A percentile compares a stretch with the other conserved stretches of the same genome.
phyloP scores from a whole-genome alignment of 192 early-diverging fungal genomes.

The Umbelopsis isabellina region DNA sequence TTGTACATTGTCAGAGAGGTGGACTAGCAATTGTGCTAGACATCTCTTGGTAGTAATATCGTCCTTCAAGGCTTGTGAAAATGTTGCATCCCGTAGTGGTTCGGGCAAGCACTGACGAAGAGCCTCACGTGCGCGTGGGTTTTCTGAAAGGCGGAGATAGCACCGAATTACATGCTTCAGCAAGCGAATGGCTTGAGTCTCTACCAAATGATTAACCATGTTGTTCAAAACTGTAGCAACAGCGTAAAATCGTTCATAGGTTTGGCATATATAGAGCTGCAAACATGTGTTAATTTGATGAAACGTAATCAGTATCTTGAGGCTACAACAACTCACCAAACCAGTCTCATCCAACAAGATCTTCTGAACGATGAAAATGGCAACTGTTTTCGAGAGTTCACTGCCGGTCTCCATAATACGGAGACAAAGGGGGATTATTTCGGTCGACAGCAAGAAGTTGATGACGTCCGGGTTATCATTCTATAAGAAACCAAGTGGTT shows the following conservation, averaged over 20 bases:
- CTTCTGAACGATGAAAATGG: constrained; percentile 99
- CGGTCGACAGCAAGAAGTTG: constrained; percentile 91
- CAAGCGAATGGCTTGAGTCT: constrained; percentile 80
- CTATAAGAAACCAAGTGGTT: constrained; percentile 23
- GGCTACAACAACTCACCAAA: constrained; percentile 47
- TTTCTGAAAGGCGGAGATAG: constrained; percentile 90
- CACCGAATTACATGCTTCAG: constrained; percentile 95
- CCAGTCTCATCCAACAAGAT: constrained; percentile 95
- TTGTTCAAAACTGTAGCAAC: constrained; percentile 93
- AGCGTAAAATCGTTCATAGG: constrained; percentile 91
- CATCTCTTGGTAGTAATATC: constrained; percentile 89
- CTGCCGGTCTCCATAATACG: constrained; percentile 98
- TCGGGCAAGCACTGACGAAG: constrained; percentile 90
- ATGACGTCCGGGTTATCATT: constrained; percentile 97
- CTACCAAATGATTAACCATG: constrained; percentile 91
- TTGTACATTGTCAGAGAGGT: constrained; percentile 51
- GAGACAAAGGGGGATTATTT: constrained; percentile 97
- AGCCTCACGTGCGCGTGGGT: constrained; percentile 89
- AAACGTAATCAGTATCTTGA: constrained; percentile 47
- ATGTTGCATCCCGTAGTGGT: constrained; percentile 86
- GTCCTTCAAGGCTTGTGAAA: constrained; percentile 82
- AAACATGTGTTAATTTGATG: constrained; percentile 15
- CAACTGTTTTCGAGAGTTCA: constrained; percentile 97
- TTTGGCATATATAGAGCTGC: constrained; percentile 82
- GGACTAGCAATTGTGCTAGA: constrained; percentile 68